phyloP scores from a whole-genome alignment of 2,329 filamentous ascomycete genomes.

The Fusarium verticillioides region DNA sequence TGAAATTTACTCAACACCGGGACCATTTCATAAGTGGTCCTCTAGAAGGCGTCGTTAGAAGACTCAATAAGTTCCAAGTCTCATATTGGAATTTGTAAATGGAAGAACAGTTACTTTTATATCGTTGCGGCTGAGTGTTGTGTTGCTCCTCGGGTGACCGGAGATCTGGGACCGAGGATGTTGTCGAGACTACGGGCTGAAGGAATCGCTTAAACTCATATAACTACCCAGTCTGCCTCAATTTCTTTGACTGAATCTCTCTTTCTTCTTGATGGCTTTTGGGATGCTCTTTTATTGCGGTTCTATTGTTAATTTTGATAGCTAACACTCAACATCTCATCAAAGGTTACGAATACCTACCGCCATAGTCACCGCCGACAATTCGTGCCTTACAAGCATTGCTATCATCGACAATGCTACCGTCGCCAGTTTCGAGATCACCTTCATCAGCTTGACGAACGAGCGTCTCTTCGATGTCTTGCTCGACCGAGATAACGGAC shows the following conservation, averaged over 20 bases:
- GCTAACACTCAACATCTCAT: too few species aligned
- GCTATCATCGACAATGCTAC: neutral
- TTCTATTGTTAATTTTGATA: neutral
- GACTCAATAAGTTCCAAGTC: neutral
- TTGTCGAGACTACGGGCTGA: neutral
- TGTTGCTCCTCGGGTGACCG: neutral
- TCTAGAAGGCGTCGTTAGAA: fast-evolving
- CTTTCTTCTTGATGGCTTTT: neutral
- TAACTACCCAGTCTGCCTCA: neutral
- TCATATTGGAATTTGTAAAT: fast-evolving
- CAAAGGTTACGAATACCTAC: neutral
- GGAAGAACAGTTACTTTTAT: neutral
- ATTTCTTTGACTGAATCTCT: neutral
- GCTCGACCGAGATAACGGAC: neutral
- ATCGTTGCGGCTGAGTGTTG: neutral
- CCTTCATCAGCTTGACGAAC: too few species aligned
- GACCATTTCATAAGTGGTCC: neutral
- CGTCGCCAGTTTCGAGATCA: neutral
- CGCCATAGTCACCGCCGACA: neutral
- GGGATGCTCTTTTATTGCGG: neutral
- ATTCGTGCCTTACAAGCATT: neutral
- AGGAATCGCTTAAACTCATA: neutral
- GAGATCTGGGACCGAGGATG: constrained; percentile 13
- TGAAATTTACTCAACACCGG: neutral
- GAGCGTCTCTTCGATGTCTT: neutral